These are phyloP conservation scores for Clathrospora elynae DNA, from an alignment of 2,329 filamentous ascomycete genomes.

Conservation along the genomic window DNA sequence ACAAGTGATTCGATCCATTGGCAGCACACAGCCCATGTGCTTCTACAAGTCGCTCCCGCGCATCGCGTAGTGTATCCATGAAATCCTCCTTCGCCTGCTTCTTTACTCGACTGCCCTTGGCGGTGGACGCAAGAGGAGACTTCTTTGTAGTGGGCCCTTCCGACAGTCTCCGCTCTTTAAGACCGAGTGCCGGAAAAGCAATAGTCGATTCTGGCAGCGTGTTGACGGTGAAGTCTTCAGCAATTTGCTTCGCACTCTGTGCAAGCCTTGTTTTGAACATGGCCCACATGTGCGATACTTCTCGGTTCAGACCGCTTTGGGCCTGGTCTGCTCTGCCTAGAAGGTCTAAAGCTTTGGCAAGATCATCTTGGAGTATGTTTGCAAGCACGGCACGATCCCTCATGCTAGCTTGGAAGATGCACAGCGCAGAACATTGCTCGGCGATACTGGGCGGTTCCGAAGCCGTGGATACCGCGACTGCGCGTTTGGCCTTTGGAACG, in stretches of 20 bases:
- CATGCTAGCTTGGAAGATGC: conserved; percentile 55
- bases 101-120: conserved; percentile 31
- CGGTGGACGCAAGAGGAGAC: conserved; percentile 8
- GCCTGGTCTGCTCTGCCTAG: conserved; percentile 34
- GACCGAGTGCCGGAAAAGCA: conserved; percentile 73
- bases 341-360: conserved; percentile 35
- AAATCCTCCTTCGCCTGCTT: conserved; percentile 51
- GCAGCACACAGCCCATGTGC: conserved; percentile 62
- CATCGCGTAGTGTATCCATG: conserved; percentile 65
- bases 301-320: conserved; percentile 47
- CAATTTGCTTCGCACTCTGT: conserved; percentile 73
- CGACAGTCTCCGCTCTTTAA: conserved; percentile 34
- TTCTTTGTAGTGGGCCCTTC: conserved; percentile 27
- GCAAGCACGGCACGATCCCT: conserved; percentile 58
- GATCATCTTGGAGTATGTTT: conserved; percentile 39
- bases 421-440: conserved; percentile 48
- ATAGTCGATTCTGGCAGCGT: conserved; percentile 92
- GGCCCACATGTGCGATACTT: conserved; percentile 60
- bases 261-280: conserved; percentile 71
- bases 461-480: conserved; percentile 9
- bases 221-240: conserved; percentile 81
- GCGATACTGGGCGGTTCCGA: conserved; percentile 21
- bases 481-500: conserved; percentile 17
- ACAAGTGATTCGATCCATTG: conserved; percentile 61
- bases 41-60: conserved; percentile 68